Percentiles rank a stretch among this genome's conserved stretches.
Evolutionary conservation across 2,329 filamentous ascomycete genomes (phyloP).

Genomic region (Coniochaeta sp.): DNA sequence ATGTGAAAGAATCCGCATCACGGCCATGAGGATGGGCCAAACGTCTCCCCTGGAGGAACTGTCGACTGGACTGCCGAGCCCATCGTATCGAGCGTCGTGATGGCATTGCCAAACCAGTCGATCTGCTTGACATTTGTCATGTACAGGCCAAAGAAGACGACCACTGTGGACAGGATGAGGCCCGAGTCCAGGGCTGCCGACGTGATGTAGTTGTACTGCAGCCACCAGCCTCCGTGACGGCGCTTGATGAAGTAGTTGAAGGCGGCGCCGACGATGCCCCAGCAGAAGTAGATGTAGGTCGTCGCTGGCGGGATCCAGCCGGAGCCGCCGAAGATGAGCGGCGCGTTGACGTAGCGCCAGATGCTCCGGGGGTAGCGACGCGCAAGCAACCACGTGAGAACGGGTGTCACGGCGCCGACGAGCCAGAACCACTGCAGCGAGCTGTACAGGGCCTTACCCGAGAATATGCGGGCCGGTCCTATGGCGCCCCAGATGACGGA

Average conservation of each 20-base stretch:
- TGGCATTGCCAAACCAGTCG: conserved; percentile 55
- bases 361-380: conserved; percentile 53
- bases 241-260: conserved; percentile 64
- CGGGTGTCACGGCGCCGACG: conserved; percentile 53
- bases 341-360: conserved; percentile 59
- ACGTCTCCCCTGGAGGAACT: conserved; percentile 34
- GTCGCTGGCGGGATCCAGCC: conserved; percentile 61
- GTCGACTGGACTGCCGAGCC: conserved; percentile 31
- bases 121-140: conserved; percentile 48
- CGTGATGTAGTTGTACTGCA: conserved; percentile 70
- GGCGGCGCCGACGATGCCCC: conserved; percentile 58
- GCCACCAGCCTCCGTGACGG: conserved; percentile 64
- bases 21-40: conserved; percentile 43
- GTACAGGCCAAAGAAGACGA: conserved; percentile 63
- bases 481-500: conserved; percentile 69
- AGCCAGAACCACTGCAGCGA: conserved; percentile 65
- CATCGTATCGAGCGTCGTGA: conserved; percentile 37
- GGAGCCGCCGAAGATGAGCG: conserved; percentile 60
- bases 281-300: conserved; percentile 62
- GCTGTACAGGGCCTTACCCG: conserved; percentile 52
- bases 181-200: conserved; percentile 65
- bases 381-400: conserved; percentile 56
- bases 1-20: conserved; percentile 12
- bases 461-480: conserved; percentile 63
- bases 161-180: conserved; percentile 55